Evolutionary conservation across 768 basidiomycete genomes (phyloP).

Genomic region (Mycena floridula): DNA sequence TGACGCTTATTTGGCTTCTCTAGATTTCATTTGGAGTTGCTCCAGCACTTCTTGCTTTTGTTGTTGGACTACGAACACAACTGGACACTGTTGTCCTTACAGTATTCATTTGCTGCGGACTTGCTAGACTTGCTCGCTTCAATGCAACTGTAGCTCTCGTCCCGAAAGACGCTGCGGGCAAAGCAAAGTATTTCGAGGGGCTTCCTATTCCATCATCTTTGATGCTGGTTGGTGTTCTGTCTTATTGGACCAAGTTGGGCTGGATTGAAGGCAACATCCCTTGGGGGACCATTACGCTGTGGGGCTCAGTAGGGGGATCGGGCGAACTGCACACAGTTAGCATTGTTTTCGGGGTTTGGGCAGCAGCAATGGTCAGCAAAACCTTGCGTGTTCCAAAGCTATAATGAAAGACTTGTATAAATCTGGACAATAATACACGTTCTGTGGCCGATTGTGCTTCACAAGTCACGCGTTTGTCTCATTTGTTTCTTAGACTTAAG

Average conservation of each 20-base stretch:
- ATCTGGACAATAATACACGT: no score
- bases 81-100: slow-evolving; percentile 86
- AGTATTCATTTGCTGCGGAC: slow-evolving; percentile 90
- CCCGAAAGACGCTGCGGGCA: slow-evolving; percentile 82
- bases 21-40: slow-evolving; percentile 98
- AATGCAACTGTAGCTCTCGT: slow-evolving; percentile 96
- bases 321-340: slow-evolving; percentile 83
- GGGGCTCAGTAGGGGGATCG: slow-evolving; percentile 64
- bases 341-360: slow-evolving; percentile 80
- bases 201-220: slow-evolving; percentile 94
- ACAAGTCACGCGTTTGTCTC: background rate
- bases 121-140: slow-evolving; percentile 95
- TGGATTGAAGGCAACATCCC: slow-evolving; percentile 82
- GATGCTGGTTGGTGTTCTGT: slow-evolving; percentile 68
- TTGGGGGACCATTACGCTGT: slow-evolving; percentile 64
- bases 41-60: slow-evolving; percentile 88
- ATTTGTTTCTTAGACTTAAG: no score
- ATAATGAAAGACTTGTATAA: slow-evolving; percentile 28
- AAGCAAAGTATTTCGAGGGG: slow-evolving; percentile 94
- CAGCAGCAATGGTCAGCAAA: slow-evolving; percentile 97
- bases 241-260: slow-evolving; percentile 77
- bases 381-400: slow-evolving; percentile 83
- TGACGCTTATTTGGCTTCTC: slow-evolving; percentile 4
- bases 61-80: slow-evolving; percentile 84
- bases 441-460: no score